Conservation (phyloP, 2,329 filamentous ascomycete genomes). For the Penicillium psychrosexuale region DNA sequence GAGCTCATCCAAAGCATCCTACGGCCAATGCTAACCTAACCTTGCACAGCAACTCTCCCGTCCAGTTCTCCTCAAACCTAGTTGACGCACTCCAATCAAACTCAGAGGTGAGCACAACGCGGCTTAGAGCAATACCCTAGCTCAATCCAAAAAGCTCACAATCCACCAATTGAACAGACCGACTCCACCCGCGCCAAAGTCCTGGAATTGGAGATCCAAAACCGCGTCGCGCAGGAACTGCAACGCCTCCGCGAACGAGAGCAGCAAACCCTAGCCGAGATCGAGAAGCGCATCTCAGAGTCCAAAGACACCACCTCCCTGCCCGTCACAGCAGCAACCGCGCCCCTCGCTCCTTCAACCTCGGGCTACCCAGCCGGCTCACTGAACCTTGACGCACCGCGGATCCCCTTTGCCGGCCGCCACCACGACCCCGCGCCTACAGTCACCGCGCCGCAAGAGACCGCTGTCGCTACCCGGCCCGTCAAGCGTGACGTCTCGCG, state of each 20-base stretch:
- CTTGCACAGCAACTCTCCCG: conserved; percentile 48
- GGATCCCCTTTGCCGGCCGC: conserved; percentile 43
- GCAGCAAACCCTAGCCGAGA: conserved; percentile 63
- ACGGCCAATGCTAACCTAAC: conserved; percentile 10
- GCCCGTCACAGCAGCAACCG: conserved; percentile 27
- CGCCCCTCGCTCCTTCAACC: conserved; percentile 21
- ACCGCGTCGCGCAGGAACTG: conserved; percentile 81
- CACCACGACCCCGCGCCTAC: conserved; percentile 30
- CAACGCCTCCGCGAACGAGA: conserved; percentile 72
- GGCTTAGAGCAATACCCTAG: conserved; percentile 2
- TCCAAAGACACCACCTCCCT: conserved; percentile 31
- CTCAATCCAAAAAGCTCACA: background rate
- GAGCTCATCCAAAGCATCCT: background rate
- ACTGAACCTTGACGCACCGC: conserved; percentile 41
- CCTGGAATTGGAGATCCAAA: conserved; percentile 82
- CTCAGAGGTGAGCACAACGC: conserved; percentile 65
- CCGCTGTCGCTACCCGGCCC: conserved; percentile 16
- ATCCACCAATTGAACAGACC: conserved; percentile 56
- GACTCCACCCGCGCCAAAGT: conserved; percentile 81
- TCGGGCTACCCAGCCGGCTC: conserved; percentile 29
- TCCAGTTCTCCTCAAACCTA: conserved; percentile 75
- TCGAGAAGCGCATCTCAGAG: conserved; percentile 59
- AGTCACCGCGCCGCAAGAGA: conserved; percentile 14
- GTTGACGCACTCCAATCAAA: conserved; percentile 79
- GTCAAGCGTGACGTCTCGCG: conserved; percentile 49